Evolutionary conservation across 768 basidiomycete genomes (phyloP).

Genomic region (Dioszegia aurantiaca): DNA sequence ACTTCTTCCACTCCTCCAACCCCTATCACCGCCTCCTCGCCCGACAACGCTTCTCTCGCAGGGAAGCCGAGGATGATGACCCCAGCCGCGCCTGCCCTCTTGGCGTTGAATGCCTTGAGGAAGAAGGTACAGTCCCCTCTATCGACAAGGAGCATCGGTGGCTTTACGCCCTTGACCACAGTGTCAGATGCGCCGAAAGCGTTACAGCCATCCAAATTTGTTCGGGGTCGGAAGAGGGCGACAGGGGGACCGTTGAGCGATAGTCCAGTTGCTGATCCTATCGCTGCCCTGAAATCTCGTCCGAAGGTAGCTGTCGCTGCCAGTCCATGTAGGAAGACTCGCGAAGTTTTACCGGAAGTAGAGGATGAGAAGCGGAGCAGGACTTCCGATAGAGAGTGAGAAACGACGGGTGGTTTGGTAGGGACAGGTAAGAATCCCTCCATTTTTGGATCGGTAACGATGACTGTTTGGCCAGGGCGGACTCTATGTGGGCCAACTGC

Average conservation of each 20-base stretch:
- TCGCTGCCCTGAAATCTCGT: slow-evolving; percentile 55
- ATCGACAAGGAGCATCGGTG: slow-evolving; percentile 58
- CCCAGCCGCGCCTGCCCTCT: slow-evolving; percentile 69
- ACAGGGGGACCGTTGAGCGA: slow-evolving; percentile 16
- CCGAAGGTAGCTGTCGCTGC: slow-evolving; percentile 72
- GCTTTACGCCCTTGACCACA: background rate
- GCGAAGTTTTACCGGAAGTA: slow-evolving; percentile 29
- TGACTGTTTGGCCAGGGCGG: slow-evolving; percentile 74
- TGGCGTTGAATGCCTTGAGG: slow-evolving; percentile 71
- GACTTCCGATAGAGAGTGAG: slow-evolving; percentile 60
- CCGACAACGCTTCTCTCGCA: background rate
- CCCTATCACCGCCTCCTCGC: background rate
- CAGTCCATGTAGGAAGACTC: slow-evolving; percentile 55
- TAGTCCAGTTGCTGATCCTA: background rate
- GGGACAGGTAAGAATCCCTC: slow-evolving; percentile 32
- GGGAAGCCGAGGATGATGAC: slow-evolving; percentile 63
- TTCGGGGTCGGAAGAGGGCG: slow-evolving; percentile 6
- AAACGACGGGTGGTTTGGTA: slow-evolving; percentile 6
- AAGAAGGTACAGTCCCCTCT: slow-evolving; percentile 86
- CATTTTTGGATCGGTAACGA: slow-evolving; percentile 68
- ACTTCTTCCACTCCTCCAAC: slow-evolving; percentile 1
- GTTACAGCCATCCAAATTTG: slow-evolving; percentile 14
- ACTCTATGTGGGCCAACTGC: slow-evolving; percentile 79
- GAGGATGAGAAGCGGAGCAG: slow-evolving; percentile 58
- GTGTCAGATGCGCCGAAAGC: slow-evolving; percentile 17